Base-by-base conservation (phyloP, 2,329 filamentous ascomycete species). In the Colletotrichum gigasporum region DNA sequence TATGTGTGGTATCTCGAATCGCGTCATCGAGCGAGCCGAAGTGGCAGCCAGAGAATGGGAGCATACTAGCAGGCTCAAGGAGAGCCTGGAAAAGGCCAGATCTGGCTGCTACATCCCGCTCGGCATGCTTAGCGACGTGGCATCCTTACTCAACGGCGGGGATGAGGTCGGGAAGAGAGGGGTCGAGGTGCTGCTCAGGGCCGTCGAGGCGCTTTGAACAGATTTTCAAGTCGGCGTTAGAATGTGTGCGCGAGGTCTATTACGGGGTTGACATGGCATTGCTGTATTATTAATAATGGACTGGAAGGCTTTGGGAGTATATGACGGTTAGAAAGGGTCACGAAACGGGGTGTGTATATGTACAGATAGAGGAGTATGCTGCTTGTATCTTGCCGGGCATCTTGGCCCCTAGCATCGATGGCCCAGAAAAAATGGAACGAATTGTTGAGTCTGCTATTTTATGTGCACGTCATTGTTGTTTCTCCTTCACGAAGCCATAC, bases 1-100 rank as follows among this genome's bases (percentile, higher is more conserved):
- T 65, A 99, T 99, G 96, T 99, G 96, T 71, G 96, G 96, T 1
- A 98, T 99, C 68, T 88, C 93, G 0, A 82, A 83, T 44, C 90
- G 90, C 58, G 89, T 99, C 14, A 93, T 99, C 66, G 90, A 94
- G 73, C 83, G 91, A 20, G 96, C 96, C 0, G 96, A 99, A 77
- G 87, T 90, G 20, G 96, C 96, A 5, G 96, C 96, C 2, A 89
- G 85, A 70, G 92, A 94, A 72, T 98, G 96, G 94, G 96, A 99
- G 80, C 94, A 97, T 76, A 98, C 96, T 0, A 95, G 92, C 70
- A 85, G 93, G 18, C 83, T 98, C 67, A 96, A 94, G 77, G 94
- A 97, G 76, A 94, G 91, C 63, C 81, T 97, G 65, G 93, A 97
- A 71, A 89, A 89, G 70, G 92, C 91, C 12, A 92, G 90, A 75